These are phyloP conservation scores for Hygrocybe coccinea DNA, from an alignment of 768 basidiomycete genomes.

Conservation along the genomic window DNA sequence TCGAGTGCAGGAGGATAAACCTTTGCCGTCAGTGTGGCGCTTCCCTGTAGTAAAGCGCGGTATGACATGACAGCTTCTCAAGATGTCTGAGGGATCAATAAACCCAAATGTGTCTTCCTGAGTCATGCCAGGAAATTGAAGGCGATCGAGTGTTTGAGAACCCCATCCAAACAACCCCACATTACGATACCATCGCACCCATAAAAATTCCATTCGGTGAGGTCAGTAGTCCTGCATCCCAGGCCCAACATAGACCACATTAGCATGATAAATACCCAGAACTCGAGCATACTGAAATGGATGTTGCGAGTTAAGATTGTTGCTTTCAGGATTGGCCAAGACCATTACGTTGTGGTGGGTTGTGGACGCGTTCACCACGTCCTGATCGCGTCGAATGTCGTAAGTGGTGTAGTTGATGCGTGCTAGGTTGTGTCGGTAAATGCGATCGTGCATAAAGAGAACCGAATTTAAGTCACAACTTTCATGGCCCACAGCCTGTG, in stretches of 20 bases:
- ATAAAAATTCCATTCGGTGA: background rate
- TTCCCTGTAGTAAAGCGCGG: slow-evolving; percentile 28
- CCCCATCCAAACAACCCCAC: slow-evolving; percentile 9
- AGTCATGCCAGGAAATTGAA: slow-evolving; percentile 22
- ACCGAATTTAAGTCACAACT: slow-evolving; percentile 2
- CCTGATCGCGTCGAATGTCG: slow-evolving; percentile 34
- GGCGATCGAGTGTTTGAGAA: slow-evolving; percentile 11
- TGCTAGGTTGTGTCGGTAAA: slow-evolving; percentile 30
- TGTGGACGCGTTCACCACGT: slow-evolving; percentile 29
- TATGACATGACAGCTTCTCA: slow-evolving; percentile 32
- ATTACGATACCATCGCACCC: slow-evolving; percentile 17
- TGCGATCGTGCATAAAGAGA: slow-evolving; percentile 19
- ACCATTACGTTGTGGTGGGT: background rate
- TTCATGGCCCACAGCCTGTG: slow-evolving; percentile 6
- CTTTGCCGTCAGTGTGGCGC: slow-evolving; percentile 13
- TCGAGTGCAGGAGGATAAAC: slow-evolving; percentile 9
- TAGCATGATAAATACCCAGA: background rate
- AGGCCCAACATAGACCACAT: background rate
- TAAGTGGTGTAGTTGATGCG: slow-evolving; percentile 41
- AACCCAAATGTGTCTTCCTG: slow-evolving; percentile 31
- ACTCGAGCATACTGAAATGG: slow-evolving; percentile 11
- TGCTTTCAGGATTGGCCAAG: background rate
- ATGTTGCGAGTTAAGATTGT: slow-evolving; percentile 8
- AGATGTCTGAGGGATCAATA: slow-evolving; percentile 29
- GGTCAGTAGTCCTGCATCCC: background rate